Conservation (phyloP, 1,139 yeast species). For the Lodderomyces parapsilosis region DNA sequence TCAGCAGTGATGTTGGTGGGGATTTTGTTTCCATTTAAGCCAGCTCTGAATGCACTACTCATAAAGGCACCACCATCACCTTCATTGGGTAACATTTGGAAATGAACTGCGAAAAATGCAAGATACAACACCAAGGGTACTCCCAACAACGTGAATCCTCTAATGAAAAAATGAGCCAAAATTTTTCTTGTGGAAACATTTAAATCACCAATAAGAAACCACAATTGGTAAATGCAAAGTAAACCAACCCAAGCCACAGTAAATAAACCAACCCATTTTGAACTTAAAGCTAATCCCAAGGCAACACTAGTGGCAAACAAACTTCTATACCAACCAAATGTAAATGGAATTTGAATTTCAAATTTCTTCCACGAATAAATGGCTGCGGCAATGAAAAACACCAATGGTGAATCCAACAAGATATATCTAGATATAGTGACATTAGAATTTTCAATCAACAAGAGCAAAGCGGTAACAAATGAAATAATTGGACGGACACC, state of each 20-base stretch:
- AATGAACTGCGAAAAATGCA: slow-evolving; percentile 76
- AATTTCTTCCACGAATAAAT: slow-evolving; percentile 78
- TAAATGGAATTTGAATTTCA: slow-evolving; percentile 75
- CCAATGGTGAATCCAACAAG: slow-evolving; percentile 83
- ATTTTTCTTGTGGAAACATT: slow-evolving; percentile 53
- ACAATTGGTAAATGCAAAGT: slow-evolving; percentile 70
- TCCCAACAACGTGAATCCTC: slow-evolving; percentile 63
- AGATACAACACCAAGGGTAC: slow-evolving; percentile 71
- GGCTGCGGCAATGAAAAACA: slow-evolving; percentile 88
- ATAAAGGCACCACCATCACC: slow-evolving; percentile 91
- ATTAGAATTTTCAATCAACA: slow-evolving; percentile 81
- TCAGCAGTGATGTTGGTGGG: slow-evolving; percentile 72
- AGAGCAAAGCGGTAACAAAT: slow-evolving; percentile 60
- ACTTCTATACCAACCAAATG: slow-evolving; percentile 67
- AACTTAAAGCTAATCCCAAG: slow-evolving; percentile 82
- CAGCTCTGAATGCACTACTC: slow-evolving; percentile 84
- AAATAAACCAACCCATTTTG: slow-evolving; percentile 97
- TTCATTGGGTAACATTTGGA: slow-evolving; percentile 63
- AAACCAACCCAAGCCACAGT: slow-evolving; percentile 91
- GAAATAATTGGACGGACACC: slow-evolving; percentile 85
- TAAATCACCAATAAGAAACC: slow-evolving; percentile 90
- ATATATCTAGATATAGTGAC: slow-evolving; percentile 90
- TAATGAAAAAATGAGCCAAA: slow-evolving; percentile 50
- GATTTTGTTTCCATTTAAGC: slow-evolving; percentile 67
- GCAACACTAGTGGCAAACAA: slow-evolving; percentile 75